A percentile compares a stretch with the other conserved stretches of the same genome.
Conservation (phyloP, 805 yeast genomes). For the Hanseniaspora jakobsenii region DNA sequence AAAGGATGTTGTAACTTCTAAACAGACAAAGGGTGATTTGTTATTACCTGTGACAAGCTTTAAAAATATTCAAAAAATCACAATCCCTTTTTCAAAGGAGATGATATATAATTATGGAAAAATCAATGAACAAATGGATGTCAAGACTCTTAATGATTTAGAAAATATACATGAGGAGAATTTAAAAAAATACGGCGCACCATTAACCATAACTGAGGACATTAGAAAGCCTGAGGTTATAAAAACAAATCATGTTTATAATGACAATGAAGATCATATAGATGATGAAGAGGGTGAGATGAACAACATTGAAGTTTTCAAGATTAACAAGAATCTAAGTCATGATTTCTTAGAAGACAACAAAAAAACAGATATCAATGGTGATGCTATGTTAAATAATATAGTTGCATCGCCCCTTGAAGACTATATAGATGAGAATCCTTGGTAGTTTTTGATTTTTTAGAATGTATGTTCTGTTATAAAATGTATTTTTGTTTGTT, state of each 20-base stretch:
- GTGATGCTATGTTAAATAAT: too few species aligned
- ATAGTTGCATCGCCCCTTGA: too few species aligned
- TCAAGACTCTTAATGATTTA: neutral
- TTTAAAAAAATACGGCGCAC: conserved; percentile 41
- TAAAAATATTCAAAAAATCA: conserved; percentile 13
- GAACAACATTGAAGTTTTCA: too few species aligned
- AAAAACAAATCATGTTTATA: conserved; percentile 17
- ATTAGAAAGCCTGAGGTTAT: conserved; percentile 15
- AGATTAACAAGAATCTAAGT: too few species aligned
- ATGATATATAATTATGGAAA: neutral
- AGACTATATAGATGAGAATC: conserved; percentile 48
- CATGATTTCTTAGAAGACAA: too few species aligned
- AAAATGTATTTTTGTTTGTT: too few species aligned
- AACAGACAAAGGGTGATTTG: neutral
- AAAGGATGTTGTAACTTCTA: neutral
- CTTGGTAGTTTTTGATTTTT: conserved; percentile 56
- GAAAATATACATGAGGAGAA: conserved; percentile 21
- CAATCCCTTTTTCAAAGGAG: conserved; percentile 10
- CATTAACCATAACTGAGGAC: conserved; percentile 25
- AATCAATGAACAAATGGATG: neutral
- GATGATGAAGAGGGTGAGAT: conserved; percentile 28
- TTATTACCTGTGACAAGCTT: conserved; percentile 16
- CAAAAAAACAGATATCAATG: too few species aligned
- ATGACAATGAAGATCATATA: conserved; percentile 18
- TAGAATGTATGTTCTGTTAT: too few species aligned